phyloP scores from a whole-genome alignment of 2,329 filamentous ascomycete species.

The Fusarium sp. region DNA sequence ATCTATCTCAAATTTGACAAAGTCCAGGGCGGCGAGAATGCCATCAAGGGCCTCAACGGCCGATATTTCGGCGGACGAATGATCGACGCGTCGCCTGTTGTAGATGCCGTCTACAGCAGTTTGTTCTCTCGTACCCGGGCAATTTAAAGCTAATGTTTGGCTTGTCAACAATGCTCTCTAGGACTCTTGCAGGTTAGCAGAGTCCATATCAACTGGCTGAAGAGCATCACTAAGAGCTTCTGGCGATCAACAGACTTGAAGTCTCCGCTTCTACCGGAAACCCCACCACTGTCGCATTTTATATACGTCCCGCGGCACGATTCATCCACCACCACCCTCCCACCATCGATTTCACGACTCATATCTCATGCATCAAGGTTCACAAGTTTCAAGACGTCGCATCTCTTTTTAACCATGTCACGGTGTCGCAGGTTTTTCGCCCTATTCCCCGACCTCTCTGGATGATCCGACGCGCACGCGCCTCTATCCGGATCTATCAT shows the following conservation, averaged over 20 bases:
- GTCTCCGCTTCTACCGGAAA: slow-evolving; percentile 42
- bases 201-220: slow-evolving; percentile 46
- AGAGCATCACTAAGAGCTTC: slow-evolving; percentile 48
- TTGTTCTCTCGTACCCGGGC: slow-evolving; percentile 90
- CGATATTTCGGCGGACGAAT: slow-evolving; percentile 94
- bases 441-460: slow-evolving; percentile 28
- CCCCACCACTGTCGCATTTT: slow-evolving; percentile 15
- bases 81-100: slow-evolving; percentile 95
- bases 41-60: slow-evolving; percentile 97
- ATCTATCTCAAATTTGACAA: slow-evolving; percentile 99
- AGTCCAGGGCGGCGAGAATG: slow-evolving; percentile 94
- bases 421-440: slow-evolving; percentile 48
- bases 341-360: slow-evolving; percentile 29
- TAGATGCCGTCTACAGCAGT: slow-evolving; percentile 98
- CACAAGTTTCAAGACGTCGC: slow-evolving; percentile 32
- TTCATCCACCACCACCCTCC: slow-evolving; percentile 12
- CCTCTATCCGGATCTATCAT: slow-evolving; percentile 31
- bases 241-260: slow-evolving; percentile 50
- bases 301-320: slow-evolving; percentile 21
- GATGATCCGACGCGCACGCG: slow-evolving; percentile 31
- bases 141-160: slow-evolving; percentile 76
- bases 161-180: slow-evolving; percentile 62
- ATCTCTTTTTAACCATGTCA: slow-evolving; percentile 46
- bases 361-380: slow-evolving; percentile 41
- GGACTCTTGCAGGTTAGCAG: slow-evolving; percentile 61